Evolutionary conservation across 2,329 filamentous ascomycete genomes (phyloP).

Genomic region (Trichophyton schoenleinii): DNA sequence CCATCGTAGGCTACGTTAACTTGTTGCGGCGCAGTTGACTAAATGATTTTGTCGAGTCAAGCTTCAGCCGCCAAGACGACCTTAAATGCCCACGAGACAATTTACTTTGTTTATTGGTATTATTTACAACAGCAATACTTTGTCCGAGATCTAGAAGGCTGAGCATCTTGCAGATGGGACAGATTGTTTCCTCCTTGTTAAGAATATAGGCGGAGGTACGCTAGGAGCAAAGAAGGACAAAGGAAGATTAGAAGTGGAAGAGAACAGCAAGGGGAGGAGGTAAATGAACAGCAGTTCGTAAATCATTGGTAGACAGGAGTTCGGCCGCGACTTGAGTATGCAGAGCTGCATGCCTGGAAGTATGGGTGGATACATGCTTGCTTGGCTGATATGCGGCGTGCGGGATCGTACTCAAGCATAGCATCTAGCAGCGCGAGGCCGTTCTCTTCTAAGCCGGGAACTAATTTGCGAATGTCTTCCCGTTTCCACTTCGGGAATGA

Average conservation of each 20-base stretch:
- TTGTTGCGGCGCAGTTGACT: no score
- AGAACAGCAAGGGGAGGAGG: not conserved
- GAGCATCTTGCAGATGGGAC: no score
- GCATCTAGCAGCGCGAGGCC: constrained; percentile 42
- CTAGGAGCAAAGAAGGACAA: not conserved
- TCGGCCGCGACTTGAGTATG: constrained; percentile 35
- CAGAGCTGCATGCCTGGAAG: constrained; percentile 46
- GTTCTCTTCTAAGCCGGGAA: constrained; percentile 57
- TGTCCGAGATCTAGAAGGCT: no score
- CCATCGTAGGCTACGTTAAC: no score
- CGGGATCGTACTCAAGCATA: constrained; percentile 78
- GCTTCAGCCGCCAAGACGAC: not conserved
- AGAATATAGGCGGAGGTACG: no score
- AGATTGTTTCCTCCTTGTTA: no score
- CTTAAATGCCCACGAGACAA: no score
- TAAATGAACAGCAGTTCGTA: constrained; percentile 2
- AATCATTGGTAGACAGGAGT: constrained; percentile 28
- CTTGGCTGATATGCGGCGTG: constrained; percentile 77
- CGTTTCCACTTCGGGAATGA: constrained; percentile 86
- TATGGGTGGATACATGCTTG: constrained; percentile 75
- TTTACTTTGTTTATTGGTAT: no score
- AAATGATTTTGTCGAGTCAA: no score
- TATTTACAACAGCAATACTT: no score
- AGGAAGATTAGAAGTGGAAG: not conserved
- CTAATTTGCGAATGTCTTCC: constrained; percentile 52